Conservation (phyloP, 306 rosid genomes). For the Cicer cuneatum region DNA sequence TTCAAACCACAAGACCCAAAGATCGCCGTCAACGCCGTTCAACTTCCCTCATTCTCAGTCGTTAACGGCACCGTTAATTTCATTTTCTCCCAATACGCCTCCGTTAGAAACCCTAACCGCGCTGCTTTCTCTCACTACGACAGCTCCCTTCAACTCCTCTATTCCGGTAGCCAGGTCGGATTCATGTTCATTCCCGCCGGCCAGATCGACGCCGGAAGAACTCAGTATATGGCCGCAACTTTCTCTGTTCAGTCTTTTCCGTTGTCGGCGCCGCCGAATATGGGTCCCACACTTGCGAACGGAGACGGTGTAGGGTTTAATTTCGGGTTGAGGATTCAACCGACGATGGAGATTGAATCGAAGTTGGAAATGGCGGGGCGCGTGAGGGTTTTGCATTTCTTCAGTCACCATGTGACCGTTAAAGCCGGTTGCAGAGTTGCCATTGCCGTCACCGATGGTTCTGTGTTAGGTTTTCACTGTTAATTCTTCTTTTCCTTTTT, state of each 20-base stretch:
- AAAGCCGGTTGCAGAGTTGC: conserved; percentile 71
- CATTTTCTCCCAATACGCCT: conserved; percentile 87
- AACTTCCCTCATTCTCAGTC: conserved; percentile 85
- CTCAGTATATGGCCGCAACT: conserved; percentile 89
- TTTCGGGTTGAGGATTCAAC: conserved; percentile 56
- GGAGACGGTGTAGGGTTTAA: conserved; percentile 50
- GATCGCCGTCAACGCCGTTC: conserved; percentile 81
- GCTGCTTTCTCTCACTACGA: conserved; percentile 86
- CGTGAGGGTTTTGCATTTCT: conserved; percentile 77
- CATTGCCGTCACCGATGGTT: conserved; percentile 76
- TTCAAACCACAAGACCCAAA: conserved; percentile 87
- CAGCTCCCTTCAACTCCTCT: conserved; percentile 82
- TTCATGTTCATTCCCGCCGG: conserved; percentile 99
- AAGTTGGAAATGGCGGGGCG: conserved; percentile 88
- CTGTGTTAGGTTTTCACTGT: conserved; percentile 91
- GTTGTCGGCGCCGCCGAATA: conserved; percentile 52
- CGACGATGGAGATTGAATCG: conserved; percentile 80
- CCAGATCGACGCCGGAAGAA: conserved; percentile 75
- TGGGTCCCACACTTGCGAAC: conserved; percentile 47
- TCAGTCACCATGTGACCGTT: conserved; percentile 74
- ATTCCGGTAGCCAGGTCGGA: conserved; percentile 81
- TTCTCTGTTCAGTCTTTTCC: conserved; percentile 83
- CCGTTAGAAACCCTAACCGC: conserved; percentile 82
- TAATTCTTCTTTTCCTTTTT: conserved; percentile 21
- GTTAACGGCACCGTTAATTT: conserved; percentile 78